Evolutionary conservation across 108 stramenopile species (phyloP), one percentile per base, ranked within the genome.

Genomic region (Ochromonas danica): DNA sequence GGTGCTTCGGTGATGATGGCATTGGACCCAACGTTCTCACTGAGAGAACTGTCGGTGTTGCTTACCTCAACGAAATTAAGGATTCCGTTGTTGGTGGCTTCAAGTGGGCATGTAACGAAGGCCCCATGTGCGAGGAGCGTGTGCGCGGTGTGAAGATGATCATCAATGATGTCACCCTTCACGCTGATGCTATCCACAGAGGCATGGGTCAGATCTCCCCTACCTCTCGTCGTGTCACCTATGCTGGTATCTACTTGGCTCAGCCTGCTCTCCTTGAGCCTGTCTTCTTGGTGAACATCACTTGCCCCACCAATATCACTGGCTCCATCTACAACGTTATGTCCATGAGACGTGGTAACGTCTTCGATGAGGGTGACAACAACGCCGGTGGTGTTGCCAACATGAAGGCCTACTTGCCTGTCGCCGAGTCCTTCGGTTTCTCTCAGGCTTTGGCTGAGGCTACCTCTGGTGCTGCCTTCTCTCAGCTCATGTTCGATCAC

Each of bases 181-280:
- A 99, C 89, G 96, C 98, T 79, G 97, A 99, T 93, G 96, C 97
- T 80, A 98, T 99, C 85, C 97, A 98, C 88, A 96, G 98, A 92
- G 98, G 98, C 87, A 97, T 97, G 96, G 98, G 98, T 79, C 98
- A 99, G 88, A 96, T 99, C 89, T 96, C 97, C 95, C 98, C 98
- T 88, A 99, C 98, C 75, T 86, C 96, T 62, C 95, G 98, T 86
- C 95, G 98, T 85, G 98, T 99, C 10, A 93, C 92, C 88, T 98
- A 97, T 86, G 89, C 98, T 35, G 92, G 93, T 30, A 89, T 99
- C 88, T 81, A 96, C 91, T 86, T 91, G 45, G 96, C 92, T 39
- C 82, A 89, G 38, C 97, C 98, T 33, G 89, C 92, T 74, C 87
- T 99, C 78, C 88, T 98, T 71, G 98, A 99, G 91, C 98, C 98